These are phyloP conservation scores for Rhodotorula graminis DNA, from an alignment of 768 basidiomycete species.

Conservation along the genomic window DNA sequence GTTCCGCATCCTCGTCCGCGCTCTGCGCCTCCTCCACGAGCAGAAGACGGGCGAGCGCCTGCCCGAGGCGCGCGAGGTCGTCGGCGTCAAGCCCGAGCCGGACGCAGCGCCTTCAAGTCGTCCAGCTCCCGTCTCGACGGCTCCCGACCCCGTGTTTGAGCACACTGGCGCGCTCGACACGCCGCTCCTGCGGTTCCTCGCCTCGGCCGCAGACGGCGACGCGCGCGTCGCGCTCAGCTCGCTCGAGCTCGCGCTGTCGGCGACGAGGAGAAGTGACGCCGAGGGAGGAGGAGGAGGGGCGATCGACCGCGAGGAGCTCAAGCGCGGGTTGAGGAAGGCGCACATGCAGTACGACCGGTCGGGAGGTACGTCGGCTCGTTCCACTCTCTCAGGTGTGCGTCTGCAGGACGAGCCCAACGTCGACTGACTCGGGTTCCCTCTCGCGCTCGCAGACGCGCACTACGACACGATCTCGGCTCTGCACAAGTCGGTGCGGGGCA, in stretches of 20 bases:
- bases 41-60: not conserved
- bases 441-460: slow-evolving; percentile 22
- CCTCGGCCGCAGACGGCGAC: slow-evolving; percentile 42
- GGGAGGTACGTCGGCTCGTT: slow-evolving; percentile 46
- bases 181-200: slow-evolving; percentile 32
- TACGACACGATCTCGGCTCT: slow-evolving; percentile 52
- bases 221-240: slow-evolving; percentile 63
- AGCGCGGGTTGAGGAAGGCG: slow-evolving; percentile 59
- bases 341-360: slow-evolving; percentile 61
- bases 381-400: not conserved
- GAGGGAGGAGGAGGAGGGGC: too few relatives aligned
- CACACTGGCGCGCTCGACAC: slow-evolving; percentile 29
- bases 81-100: slow-evolving; percentile 4
- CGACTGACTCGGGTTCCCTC: not conserved
- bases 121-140: too few relatives aligned
- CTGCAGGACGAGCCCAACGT: not conserved
- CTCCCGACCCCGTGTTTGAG: slow-evolving; percentile 26
- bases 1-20: slow-evolving; percentile 57
- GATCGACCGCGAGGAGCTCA: slow-evolving; percentile 53
- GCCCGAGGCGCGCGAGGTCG: not conserved
- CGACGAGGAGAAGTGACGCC: slow-evolving; percentile 32
- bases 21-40: slow-evolving; percentile 43
- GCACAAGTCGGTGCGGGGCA: slow-evolving; percentile 76
- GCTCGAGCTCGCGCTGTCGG: slow-evolving; percentile 62
- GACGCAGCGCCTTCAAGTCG: not conserved